Evolutionary conservation across 352 stramenopile genomes (phyloP).

Genomic region (Globisporangium abappressorium): DNA sequence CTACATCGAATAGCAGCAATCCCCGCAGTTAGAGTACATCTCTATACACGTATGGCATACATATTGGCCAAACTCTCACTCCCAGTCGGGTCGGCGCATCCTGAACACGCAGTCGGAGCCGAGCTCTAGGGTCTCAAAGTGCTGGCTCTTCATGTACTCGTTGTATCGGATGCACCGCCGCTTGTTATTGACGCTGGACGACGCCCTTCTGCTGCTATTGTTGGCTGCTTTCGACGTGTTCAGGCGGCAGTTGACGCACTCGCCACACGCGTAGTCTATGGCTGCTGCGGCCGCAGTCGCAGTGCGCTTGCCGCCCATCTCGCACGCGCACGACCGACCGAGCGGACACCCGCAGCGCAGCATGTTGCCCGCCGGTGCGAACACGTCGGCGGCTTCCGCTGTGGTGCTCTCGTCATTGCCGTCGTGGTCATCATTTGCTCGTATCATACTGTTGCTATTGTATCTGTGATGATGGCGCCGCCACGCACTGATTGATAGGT

Average conservation of each 20-base stretch:
- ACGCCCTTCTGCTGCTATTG: neutral
- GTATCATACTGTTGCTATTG: neutral
- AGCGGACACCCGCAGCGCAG: constrained; percentile 53
- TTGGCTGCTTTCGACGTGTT: constrained; percentile 30
- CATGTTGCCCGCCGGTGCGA: constrained; percentile 39
- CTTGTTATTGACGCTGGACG: constrained; percentile 11
- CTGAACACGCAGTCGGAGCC: constrained; percentile 39
- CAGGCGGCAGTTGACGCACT: constrained; percentile 63
- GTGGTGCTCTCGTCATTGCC: constrained; percentile 12
- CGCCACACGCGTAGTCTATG: constrained; percentile 29
- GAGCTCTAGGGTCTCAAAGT: constrained; percentile 41
- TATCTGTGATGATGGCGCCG: neutral
- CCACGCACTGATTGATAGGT: neutral
- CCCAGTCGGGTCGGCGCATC: constrained; percentile 61
- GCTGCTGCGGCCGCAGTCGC: neutral
- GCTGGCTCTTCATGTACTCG: constrained; percentile 33
- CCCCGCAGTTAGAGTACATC: neutral
- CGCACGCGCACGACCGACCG: constrained; percentile 56
- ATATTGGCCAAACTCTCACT: constrained; percentile 8
- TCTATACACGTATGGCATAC: neutral
- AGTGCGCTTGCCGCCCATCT: constrained; percentile 29
- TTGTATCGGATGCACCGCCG: constrained; percentile 52
- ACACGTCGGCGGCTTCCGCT: constrained; percentile 21
- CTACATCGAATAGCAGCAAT: constrained; percentile 14
- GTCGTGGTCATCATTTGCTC: neutral